These are phyloP conservation scores for Mortierella sp. DNA, from an alignment of 371 early-diverging fungal genomes.

Conservation along the genomic window DNA sequence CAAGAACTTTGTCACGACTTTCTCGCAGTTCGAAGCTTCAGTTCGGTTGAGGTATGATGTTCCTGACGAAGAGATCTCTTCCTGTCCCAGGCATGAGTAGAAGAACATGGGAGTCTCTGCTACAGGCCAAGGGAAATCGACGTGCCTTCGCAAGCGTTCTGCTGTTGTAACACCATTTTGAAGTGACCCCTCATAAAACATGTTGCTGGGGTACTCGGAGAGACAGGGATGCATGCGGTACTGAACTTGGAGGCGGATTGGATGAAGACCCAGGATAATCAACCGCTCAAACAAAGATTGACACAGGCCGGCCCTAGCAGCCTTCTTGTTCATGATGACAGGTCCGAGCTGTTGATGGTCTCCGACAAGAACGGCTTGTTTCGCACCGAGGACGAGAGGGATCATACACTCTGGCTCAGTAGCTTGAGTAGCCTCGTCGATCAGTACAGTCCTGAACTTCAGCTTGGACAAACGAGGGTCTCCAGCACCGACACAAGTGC, in stretches of 20 bases:
- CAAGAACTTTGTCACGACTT: slow-evolving; percentile 94
- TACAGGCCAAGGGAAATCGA: slow-evolving; percentile 97
- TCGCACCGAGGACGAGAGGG: slow-evolving; percentile 94
- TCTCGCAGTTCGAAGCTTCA: slow-evolving; percentile 92
- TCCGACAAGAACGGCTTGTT: slow-evolving; percentile 97
- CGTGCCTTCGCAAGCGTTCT: slow-evolving; percentile 86
- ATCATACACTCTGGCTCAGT: slow-evolving; percentile 98
- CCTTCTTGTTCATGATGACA: slow-evolving; percentile 97
- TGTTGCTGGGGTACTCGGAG: slow-evolving; percentile 97
- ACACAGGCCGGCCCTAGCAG: slow-evolving; percentile 92
- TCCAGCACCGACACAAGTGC: slow-evolving; percentile 98
- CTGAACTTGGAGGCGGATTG: slow-evolving; percentile 96
- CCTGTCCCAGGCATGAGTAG: slow-evolving; percentile 91
- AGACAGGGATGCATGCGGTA: slow-evolving; percentile 99
- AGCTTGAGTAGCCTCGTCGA: slow-evolving; percentile 99
- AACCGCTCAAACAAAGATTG: slow-evolving; percentile 98
- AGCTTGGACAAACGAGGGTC: slow-evolving; percentile 91
- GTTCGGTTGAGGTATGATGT: slow-evolving; percentile 97
- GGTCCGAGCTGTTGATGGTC: slow-evolving; percentile 99
- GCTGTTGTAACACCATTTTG: slow-evolving; percentile 95
- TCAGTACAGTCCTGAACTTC: slow-evolving; percentile 93
- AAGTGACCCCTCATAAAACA: slow-evolving; percentile 98
- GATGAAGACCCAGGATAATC: slow-evolving; percentile 90
- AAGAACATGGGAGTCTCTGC: slow-evolving; percentile 97
- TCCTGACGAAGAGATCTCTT: slow-evolving; percentile 96